Base-by-base conservation (phyloP, 192 early-diverging fungal species). In the Chytriomyces hyalinus region DNA sequence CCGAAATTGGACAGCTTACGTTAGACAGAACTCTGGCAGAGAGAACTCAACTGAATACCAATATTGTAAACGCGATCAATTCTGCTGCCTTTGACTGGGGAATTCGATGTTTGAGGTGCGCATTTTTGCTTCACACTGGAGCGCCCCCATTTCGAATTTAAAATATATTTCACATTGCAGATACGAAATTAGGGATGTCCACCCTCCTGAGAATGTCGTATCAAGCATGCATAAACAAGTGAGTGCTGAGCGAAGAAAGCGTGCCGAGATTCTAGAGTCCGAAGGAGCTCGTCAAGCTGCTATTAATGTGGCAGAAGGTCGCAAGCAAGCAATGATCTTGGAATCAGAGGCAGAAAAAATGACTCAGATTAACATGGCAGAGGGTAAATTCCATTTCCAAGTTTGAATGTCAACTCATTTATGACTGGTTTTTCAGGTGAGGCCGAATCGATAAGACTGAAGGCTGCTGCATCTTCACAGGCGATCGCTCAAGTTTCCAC, bases 1-100 rank as follows among this genome's bases (percentile, higher is more conserved):
- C 97, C 5, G 97, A 99, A 80, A 99, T 99, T 79, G 97, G 97
- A 49, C 95, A 97, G 84, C 93, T 99, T 92, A 98, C 95, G 4
- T 84, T 99, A 76, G 97, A 99, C 81, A 90, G 92, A 10, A 99
- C 97, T 15, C 84, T 99, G 67, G 95, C 96, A 0, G 95, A 99
- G 82, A 91, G 97, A 80, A 93, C 94, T 51, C 92, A 92, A 62
- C 84, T 99, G 62, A 99, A 99, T 83, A 82, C 89, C 70, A 94
- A 94, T 77, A 99, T 99, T 84, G 96, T 98, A 20, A 88, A 95
- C 36, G 92, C 96, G 22, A 99, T 99, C 86, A 98, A 97, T 75
- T 80, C 86, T 28, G 97, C 97, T 7, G 92, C 95, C 3, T 92
- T 92, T 46, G 94, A 94, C 43, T 99, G 97, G 97, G 97, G 97